These are phyloP conservation scores for Ceratocystis variospora DNA, from an alignment of 2,329 filamentous ascomycete species.

Conservation along the genomic window DNA sequence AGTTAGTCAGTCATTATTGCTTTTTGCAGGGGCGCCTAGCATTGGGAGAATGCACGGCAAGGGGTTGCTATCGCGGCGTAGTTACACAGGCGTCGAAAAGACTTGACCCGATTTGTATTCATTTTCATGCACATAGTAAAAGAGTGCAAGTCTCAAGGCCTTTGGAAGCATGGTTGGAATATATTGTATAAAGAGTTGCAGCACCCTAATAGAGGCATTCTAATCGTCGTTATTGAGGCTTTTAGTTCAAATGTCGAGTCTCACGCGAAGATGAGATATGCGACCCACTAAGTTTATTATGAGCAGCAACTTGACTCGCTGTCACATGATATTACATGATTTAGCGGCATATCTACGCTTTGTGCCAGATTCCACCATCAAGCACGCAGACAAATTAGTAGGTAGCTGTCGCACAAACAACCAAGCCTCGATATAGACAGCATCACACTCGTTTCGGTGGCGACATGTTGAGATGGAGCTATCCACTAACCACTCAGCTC, in stretches of 20 bases:
- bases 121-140: neutral
- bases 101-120: neutral
- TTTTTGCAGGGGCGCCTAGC: neutral
- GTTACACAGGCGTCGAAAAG: neutral
- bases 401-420: neutral
- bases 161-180: neutral
- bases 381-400: neutral
- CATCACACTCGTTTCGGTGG: neutral
- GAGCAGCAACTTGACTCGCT: neutral
- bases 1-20: neutral
- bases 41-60: neutral
- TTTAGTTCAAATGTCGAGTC: neutral
- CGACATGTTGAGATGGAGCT: constrained; percentile 4
- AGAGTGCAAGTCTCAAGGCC: neutral
- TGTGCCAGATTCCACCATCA: too few species aligned
- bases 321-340: neutral
- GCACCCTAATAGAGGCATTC: too few species aligned
- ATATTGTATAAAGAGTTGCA: neutral
- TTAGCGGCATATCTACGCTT: too few species aligned
- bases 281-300: neutral
- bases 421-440: neutral
- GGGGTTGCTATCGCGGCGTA: neutral
- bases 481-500: neutral
- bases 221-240: neutral
- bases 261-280: neutral